Base-by-base conservation (phyloP, 1,139 yeast species). In the Yamadazyma friedrichii region DNA sequence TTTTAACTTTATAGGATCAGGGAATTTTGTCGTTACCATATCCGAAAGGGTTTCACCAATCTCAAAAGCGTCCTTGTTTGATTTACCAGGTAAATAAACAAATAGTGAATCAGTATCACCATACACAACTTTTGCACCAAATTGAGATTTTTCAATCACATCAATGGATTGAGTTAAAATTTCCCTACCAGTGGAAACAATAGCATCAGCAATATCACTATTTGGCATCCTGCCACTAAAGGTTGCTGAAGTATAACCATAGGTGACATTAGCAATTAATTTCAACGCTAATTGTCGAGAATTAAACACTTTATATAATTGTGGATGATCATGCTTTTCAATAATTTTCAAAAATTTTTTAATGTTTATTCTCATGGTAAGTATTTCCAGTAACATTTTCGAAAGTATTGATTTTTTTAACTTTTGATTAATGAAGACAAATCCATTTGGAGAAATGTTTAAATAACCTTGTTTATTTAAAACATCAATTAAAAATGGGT, bases 211-310 rank as follows among this genome's bases (percentile, higher is more conserved):
- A 26, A 93, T 76, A 57, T 89, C 98, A 0, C 95, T 82, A 53
- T 94, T 88, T 0, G 98, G 98, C 98, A 93, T 93, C 48, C 98
- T 68, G 0, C 98, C 98, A 27, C 96, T 88, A 55, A 84, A 93
- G 0, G 96, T 80, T 0, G 98, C 98, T 0, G 97, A 85, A 0
- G 98, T 77, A 56, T 93, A 93, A 0, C 98, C 98, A 65, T 93
- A 93, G 0, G 97, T 91, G 12, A 93, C 98, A 60, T 89, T 91
- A 1, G 98, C 97, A 41, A 91, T 84, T 44, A 93, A 66, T 55
- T 93, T 93, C 45, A 93, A 65, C 0, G 97, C 98, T 33, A 88
- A 61, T 54, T 93, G 98, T 41, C 93, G 71, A 42, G 87, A 84
- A 55, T 87, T 79, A 57, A 86, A 79, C 9, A 86, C 64, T 44